Percentiles rank a stretch among this genome's conserved stretches.
Evolutionary conservation across 2,329 filamentous ascomycete genomes (phyloP).

Genomic region (Penicillium sp.): DNA sequence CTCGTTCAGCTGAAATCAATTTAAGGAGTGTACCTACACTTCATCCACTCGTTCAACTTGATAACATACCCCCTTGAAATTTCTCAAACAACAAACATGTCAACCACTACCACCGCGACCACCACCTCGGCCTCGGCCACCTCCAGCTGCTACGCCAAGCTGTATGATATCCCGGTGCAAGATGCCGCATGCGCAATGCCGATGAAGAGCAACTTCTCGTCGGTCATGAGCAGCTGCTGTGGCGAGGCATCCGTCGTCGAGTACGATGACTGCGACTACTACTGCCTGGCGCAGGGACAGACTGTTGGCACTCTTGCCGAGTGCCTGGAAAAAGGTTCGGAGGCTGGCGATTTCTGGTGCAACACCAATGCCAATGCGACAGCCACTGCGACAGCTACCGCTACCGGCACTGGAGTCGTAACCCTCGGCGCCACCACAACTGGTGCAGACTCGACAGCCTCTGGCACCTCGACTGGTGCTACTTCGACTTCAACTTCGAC

Average conservation of each 20-base stretch:
- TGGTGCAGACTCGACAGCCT: slow-evolving; percentile 3
- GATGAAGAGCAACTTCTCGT: slow-evolving; percentile 18
- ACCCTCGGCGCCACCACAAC: slow-evolving; percentile 9
- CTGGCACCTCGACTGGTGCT: slow-evolving; percentile 12
- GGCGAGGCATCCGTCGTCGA: slow-evolving; percentile 19
- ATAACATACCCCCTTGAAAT: neutral
- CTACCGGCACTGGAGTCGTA: slow-evolving; percentile 17
- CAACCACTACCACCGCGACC: slow-evolving; percentile 11
- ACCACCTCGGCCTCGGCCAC: slow-evolving; percentile 15
- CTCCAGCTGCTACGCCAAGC: slow-evolving; percentile 20
- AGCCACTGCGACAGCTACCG: slow-evolving; percentile 17
- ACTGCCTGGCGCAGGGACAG: slow-evolving; percentile 24
- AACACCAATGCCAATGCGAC: slow-evolving; percentile 25
- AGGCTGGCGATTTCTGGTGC: slow-evolving; percentile 23
- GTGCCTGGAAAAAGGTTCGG: slow-evolving; percentile 23
- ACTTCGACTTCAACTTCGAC: slow-evolving; percentile 10
- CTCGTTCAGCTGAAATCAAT: slow-evolving; percentile 4
- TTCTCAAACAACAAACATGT: slow-evolving; percentile 2
- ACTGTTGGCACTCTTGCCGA: slow-evolving; percentile 18
- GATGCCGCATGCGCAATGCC: slow-evolving; percentile 28
- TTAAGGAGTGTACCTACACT: neutral
- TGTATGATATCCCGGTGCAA: slow-evolving; percentile 25
- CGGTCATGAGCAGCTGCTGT: slow-evolving; percentile 24
- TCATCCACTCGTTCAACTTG: neutral
- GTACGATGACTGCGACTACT: slow-evolving; percentile 25